Percentiles rank a stretch among this genome's conserved stretches.
Evolutionary conservation across 306 rosid genomes (phyloP).

Genomic region (Medicago truncatula): DNA sequence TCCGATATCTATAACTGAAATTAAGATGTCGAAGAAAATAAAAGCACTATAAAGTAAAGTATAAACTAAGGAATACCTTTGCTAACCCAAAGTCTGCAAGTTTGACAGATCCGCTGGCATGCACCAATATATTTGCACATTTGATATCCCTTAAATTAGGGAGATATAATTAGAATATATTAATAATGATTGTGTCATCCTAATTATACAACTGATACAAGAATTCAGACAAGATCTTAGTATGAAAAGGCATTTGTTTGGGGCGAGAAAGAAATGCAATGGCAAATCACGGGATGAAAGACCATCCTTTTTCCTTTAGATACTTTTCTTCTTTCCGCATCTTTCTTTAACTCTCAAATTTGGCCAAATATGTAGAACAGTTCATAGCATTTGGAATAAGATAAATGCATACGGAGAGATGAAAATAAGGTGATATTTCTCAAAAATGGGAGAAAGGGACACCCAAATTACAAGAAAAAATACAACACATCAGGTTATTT

Average conservation of each 20-base stretch:
- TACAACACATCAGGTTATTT: slow-evolving; percentile 1
- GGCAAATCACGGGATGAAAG: slow-evolving; percentile 14
- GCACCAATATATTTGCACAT: slow-evolving; percentile 92
- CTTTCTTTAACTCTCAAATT: too few species aligned
- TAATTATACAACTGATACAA: slow-evolving; percentile 22
- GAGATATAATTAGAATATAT: slow-evolving; percentile 38
- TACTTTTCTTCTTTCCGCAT: too few species aligned
- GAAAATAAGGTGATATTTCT: slow-evolving; percentile 15
- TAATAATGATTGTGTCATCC: slow-evolving; percentile 22
- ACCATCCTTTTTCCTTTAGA: slow-evolving; percentile 23
- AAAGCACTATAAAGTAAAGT: slow-evolving; percentile 19
- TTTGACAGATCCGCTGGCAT: slow-evolving; percentile 87
- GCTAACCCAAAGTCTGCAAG: slow-evolving; percentile 97
- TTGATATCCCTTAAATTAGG: slow-evolving; percentile 76
- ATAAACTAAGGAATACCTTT: slow-evolving; percentile 62
- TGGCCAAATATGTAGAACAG: too few species aligned
- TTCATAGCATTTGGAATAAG: slow-evolving; percentile 7
- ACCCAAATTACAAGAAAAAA: slow-evolving; percentile 22
- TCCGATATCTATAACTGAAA: slow-evolving; percentile 34
- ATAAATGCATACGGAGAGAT: slow-evolving; percentile 16
- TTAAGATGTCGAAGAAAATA: not conserved
- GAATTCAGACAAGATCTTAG: slow-evolving; percentile 10
- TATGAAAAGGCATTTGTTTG: not conserved
- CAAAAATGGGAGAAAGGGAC: not conserved
- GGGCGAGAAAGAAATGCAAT: not conserved